Conservation (phyloP, 495 filamentous ascomycete genomes). For the Penicillium diatomitis region DNA sequence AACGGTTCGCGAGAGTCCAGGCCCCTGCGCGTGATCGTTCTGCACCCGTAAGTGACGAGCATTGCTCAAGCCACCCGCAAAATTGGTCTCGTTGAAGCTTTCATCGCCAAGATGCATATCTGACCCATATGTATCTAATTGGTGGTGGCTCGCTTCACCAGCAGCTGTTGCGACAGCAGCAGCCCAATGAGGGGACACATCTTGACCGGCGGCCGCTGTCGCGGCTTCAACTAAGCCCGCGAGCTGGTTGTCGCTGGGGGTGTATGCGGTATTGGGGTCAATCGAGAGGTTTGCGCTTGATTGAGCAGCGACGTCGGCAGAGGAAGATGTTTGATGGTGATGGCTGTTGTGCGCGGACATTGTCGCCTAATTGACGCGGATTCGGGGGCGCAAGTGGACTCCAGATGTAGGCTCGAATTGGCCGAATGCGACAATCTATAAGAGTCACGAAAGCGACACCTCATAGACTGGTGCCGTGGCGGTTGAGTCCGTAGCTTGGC, state of each 20-base stretch:
- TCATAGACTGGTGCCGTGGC: too few species aligned
- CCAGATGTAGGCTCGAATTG: too few species aligned
- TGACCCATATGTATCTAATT: slow-evolving; percentile 31
- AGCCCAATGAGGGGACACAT: slow-evolving; percentile 33
- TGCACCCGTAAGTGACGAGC: slow-evolving; percentile 23
- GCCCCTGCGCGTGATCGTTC: slow-evolving; percentile 67
- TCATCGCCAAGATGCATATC: slow-evolving; percentile 37
- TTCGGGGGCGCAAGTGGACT: too few species aligned
- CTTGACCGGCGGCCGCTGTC: slow-evolving; percentile 43
- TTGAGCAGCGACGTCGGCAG: slow-evolving; percentile 19
- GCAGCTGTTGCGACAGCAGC: slow-evolving; percentile 28
- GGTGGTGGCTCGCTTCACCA: slow-evolving; percentile 30
- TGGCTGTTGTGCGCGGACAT: slow-evolving; percentile 25
- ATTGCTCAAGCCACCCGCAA: slow-evolving; percentile 18
- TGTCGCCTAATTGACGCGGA: slow-evolving; percentile 9
- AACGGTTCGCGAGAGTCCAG: slow-evolving; percentile 49
- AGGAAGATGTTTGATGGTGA: slow-evolving; percentile 26
- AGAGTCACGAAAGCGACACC: too few species aligned
- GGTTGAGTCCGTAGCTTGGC: too few species aligned
- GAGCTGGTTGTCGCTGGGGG: slow-evolving; percentile 40
- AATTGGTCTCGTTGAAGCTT: slow-evolving; percentile 31
- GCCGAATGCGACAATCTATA: too few species aligned
- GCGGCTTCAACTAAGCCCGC: slow-evolving; percentile 46
- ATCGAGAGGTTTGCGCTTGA: slow-evolving; percentile 19
- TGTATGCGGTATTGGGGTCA: slow-evolving; percentile 31